Evolutionary conservation across 768 basidiomycete species (phyloP), one percentile per base, ranked within the genome.

Genomic region (Tylopilus subfusipes): DNA sequence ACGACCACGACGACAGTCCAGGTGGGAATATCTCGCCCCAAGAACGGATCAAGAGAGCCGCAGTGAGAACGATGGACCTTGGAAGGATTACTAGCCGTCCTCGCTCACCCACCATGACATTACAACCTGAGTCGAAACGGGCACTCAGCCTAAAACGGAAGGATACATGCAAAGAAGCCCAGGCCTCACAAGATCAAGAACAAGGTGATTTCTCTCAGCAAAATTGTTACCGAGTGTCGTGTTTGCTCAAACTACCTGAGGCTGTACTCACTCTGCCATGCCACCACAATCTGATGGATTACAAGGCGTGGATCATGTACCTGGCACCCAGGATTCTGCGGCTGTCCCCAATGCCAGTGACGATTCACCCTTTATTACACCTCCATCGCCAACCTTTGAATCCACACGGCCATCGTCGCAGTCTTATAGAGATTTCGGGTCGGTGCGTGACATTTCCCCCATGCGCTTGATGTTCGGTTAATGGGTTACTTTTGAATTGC

Each of bases 301-400:
- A 42, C 59, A 54, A 48, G 42, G 33, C 29, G 19, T 44, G 40
- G 45, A 55, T 50, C 47, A 48, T 34, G 36, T 42, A 27, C 12
- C n/a, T n/a, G n/a, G 39, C 24, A 21, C 55, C 40, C 58, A 52
- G 21, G 43, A 48, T 40, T 47, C 46, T 51, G 54, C 43, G 34
- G 42, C 59, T 45, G 48, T 61, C 27, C 48, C 61, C 40, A 70
- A 66, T n/a, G 36, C 18, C 16, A 38, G 2, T 27, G 79, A 83
- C 55, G 82, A 84, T 43, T 82, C 81, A 16, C 82, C 83, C 5
- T 90, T 92, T 64, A 87, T 91, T 53, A 78, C 78, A 6, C 89
- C 90, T 31, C 85, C 80, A 14, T 90, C 88, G 12, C 88, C 90
- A 4, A 77, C 79, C 16, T 67, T 76, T 21, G 52, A 56, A 1